A percentile compares a stretch with the other conserved stretches of the same genome.
Evolutionary conservation across 1,139 yeast genomes (phyloP).

Genomic region (Debaryomyces singareniensis): DNA sequence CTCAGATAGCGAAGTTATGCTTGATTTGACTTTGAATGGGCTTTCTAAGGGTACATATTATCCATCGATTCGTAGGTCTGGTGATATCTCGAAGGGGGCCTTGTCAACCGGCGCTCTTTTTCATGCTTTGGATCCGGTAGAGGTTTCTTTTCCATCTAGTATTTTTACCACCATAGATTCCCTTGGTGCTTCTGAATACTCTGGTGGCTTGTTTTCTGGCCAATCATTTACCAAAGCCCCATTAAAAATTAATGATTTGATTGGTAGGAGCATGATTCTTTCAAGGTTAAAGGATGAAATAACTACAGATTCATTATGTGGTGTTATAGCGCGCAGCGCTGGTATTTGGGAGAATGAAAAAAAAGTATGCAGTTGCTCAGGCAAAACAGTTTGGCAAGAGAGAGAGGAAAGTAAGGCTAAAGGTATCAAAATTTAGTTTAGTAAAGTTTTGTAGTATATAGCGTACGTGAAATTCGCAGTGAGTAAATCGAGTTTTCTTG

Average conservation of each 20-base stretch:
- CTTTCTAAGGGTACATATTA: conserved; percentile 57
- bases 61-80: conserved; percentile 64
- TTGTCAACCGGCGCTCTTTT: conserved; percentile 55
- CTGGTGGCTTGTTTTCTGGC: conserved; percentile 36
- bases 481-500: too few species aligned
- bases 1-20: conserved; percentile 41
- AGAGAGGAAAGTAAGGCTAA: conserved; percentile 61
- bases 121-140: conserved; percentile 43
- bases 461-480: too few species aligned
- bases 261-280: conserved; percentile 77
- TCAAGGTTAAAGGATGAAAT: conserved; percentile 36
- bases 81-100: conserved; percentile 75
- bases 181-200: conserved; percentile 23
- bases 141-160: conserved; percentile 31
- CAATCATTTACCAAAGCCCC: conserved; percentile 60
- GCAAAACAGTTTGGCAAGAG: conserved; percentile 96
- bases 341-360: conserved; percentile 97
- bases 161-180: conserved; percentile 30
- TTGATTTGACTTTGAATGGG: conserved; percentile 78
- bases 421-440: conserved; percentile 35
- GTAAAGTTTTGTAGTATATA: too few species aligned
- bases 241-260: conserved; percentile 53
- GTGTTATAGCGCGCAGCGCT: conserved; percentile 93
- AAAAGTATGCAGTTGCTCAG: conserved; percentile 89
- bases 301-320: conserved; percentile 50